These are phyloP conservation scores for Venturia asperata DNA, from an alignment of 2,329 filamentous ascomycete genomes.

Conservation along the genomic window DNA sequence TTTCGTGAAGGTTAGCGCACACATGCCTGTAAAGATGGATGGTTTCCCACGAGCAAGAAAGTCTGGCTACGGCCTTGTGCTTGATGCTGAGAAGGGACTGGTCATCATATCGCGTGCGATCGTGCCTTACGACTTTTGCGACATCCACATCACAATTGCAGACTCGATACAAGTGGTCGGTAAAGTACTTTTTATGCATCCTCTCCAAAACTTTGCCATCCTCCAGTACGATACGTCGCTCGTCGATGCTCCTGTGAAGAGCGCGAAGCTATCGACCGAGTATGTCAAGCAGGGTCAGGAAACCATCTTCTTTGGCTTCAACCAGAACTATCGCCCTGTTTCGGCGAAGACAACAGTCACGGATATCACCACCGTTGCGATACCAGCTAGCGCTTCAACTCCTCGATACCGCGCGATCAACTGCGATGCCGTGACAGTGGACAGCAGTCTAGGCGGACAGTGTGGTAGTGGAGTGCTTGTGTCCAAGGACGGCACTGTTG, in stretches of 20 bases:
- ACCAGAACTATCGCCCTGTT: slow-evolving; percentile 87
- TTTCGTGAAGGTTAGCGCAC: slow-evolving; percentile 87
- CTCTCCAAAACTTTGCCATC: slow-evolving; percentile 92
- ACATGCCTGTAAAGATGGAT: slow-evolving; percentile 92
- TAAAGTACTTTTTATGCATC: slow-evolving; percentile 92
- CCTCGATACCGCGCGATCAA: slow-evolving; percentile 93
- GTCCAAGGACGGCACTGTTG: slow-evolving; percentile 81
- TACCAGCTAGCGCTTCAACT: slow-evolving; percentile 85
- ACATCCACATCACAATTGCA: slow-evolving; percentile 92
- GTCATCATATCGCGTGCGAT: slow-evolving; percentile 92
- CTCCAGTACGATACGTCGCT: slow-evolving; percentile 89
- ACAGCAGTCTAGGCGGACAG: slow-evolving; percentile 82
- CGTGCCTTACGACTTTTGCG: slow-evolving; percentile 92
- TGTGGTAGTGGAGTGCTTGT: slow-evolving; percentile 93
- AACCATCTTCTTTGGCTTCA: slow-evolving; percentile 97
- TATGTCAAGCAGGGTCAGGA: slow-evolving; percentile 87
- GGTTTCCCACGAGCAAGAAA: slow-evolving; percentile 94
- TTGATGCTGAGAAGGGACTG: slow-evolving; percentile 91
- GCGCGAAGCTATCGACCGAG: slow-evolving; percentile 72
- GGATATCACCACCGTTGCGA: slow-evolving; percentile 93
- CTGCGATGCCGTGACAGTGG: slow-evolving; percentile 92
- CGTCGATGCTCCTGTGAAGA: slow-evolving; percentile 89
- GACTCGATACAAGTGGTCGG: slow-evolving; percentile 92
- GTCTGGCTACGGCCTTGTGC: slow-evolving; percentile 93
- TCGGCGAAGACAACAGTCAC: slow-evolving; percentile 92